These are phyloP conservation scores for Apium graveolens DNA, from an alignment of 129 eudicot genomes.

Conservation along the genomic window DNA sequence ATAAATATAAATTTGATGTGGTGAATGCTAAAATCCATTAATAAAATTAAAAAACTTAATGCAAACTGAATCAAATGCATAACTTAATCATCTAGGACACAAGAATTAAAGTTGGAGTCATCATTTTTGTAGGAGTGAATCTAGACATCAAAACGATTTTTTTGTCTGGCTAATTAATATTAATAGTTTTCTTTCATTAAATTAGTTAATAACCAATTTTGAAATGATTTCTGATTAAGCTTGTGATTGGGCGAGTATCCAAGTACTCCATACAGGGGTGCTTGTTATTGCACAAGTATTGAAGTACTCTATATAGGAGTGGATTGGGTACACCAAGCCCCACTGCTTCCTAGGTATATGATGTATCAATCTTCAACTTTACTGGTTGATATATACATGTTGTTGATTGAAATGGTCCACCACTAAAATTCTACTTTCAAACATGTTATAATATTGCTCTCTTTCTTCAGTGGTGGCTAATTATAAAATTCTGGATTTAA, in stretches of 20 bases:
- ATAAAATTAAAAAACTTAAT: not conserved
- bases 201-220: not conserved
- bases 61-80: not conserved
- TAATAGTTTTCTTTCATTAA: not conserved
- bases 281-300: not conserved
- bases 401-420: not conserved
- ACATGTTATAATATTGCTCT: not conserved
- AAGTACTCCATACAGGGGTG: not conserved
- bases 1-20: not conserved
- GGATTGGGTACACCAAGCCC: not conserved
- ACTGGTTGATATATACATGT: not conserved
- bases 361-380: not conserved
- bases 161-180: not conserved
- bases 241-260: not conserved
- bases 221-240: not conserved
- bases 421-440: not conserved
- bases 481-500: not conserved
- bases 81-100: not conserved
- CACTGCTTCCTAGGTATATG: not conserved
- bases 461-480: not conserved
- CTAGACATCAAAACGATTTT: not conserved
- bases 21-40: not conserved
- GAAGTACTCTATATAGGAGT: not conserved
- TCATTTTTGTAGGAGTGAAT: not conserved
- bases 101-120: not conserved